These are phyloP conservation scores for Chimonanthus salicifolius DNA, from an alignment of 164 flowering plant species.

Conservation along the genomic window DNA sequence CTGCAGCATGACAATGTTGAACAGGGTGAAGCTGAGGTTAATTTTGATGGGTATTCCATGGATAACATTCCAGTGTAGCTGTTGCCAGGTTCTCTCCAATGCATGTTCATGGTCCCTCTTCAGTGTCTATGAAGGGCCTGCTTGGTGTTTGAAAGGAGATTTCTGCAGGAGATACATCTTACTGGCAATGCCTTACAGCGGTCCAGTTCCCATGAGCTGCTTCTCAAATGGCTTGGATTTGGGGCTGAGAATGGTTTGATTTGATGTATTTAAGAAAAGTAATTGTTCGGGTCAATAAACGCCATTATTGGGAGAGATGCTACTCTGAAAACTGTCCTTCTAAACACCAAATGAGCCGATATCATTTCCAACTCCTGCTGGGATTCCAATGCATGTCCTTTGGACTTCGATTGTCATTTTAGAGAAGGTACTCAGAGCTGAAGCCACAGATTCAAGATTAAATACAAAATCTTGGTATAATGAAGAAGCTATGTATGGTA, in stretches of 20 bases:
- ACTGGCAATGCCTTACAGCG: neutral
- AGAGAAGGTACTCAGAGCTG: neutral
- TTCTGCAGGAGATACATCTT: neutral
- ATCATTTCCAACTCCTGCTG: neutral
- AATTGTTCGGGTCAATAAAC: no score
- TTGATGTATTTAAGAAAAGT: no score
- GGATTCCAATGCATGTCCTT: no score
- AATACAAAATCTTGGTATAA: neutral
- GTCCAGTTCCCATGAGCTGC: neutral
- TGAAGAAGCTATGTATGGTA: conserved; percentile 7
- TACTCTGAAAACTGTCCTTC: no score
- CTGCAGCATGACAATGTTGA: conserved; percentile 55
- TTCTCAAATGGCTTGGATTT: no score
- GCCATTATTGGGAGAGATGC: no score
- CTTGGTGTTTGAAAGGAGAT: neutral
- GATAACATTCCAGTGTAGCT: conserved; percentile 53
- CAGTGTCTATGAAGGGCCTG: neutral
- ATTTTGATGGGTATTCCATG: conserved; percentile 70
- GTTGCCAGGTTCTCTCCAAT: conserved; percentile 4
- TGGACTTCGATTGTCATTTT: neutral
- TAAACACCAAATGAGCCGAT: no score
- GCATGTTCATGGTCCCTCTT: conserved; percentile 25
- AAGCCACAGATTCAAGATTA: neutral
- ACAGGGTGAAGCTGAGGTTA: conserved; percentile 45
- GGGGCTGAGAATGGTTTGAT: no score